phyloP scores from a whole-genome alignment of 768 basidiomycete genomes.

The Mrakia frigida region DNA sequence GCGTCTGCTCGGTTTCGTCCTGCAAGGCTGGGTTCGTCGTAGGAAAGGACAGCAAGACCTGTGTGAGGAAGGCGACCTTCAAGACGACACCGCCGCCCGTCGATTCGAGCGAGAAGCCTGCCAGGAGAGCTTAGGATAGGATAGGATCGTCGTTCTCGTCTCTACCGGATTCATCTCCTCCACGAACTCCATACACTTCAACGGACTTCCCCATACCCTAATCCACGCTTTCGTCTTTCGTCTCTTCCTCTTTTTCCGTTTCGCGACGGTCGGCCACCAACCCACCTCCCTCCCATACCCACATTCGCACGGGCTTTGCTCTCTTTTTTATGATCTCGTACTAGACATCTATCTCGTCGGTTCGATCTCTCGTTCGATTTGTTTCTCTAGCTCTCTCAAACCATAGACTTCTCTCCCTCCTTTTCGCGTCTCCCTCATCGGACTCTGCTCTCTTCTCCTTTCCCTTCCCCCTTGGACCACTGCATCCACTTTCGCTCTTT shows the following conservation, averaged over 20 bases:
- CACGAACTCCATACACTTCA: too few species aligned
- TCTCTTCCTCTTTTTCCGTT: too few species aligned
- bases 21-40: constrained; percentile 21
- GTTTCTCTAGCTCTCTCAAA: neutral
- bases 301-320: neutral
- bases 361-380: neutral
- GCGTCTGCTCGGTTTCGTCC: constrained; percentile 5
- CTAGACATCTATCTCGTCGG: neutral
- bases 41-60: constrained; percentile 21
- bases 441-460: neutral
- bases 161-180: too few species aligned
- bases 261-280: too few species aligned
- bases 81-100: neutral
- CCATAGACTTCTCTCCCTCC: neutral
- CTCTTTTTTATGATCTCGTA: neutral
- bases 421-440: neutral
- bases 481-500: neutral
- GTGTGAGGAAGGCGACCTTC: neutral
- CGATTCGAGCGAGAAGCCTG: neutral
- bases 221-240: too few species aligned
- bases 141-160: too few species aligned
- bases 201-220: too few species aligned
- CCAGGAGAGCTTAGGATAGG: too few species aligned
- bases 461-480: neutral
- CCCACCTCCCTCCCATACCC: neutral